A percentile compares a stretch with the other conserved stretches of the same genome.
phyloP scores from a whole-genome alignment of 345 rosid species.

The Ailanthus altissimus region DNA sequence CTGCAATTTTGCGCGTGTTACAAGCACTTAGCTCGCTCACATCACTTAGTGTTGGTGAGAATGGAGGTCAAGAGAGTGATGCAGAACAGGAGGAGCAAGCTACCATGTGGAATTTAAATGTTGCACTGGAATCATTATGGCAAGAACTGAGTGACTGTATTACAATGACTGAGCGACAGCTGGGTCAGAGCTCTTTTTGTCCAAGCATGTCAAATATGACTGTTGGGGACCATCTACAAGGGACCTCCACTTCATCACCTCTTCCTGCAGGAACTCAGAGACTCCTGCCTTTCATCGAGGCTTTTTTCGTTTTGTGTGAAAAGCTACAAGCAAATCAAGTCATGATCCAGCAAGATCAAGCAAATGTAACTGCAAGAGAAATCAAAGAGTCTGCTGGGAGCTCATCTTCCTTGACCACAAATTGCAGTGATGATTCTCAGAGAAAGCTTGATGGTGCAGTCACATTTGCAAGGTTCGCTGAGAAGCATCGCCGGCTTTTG shows the following conservation, averaged over 20 bases:
- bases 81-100: slow-evolving; percentile 74
- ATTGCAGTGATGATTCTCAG: slow-evolving; percentile 56
- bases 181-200: slow-evolving; percentile 59
- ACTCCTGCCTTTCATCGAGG: slow-evolving; percentile 90
- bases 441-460: slow-evolving; percentile 71
- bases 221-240: slow-evolving; percentile 64
- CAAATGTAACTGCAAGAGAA: slow-evolving; percentile 69
- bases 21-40: slow-evolving; percentile 80
- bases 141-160: slow-evolving; percentile 89
- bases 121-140: slow-evolving; percentile 89
- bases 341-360: slow-evolving; percentile 66
- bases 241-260: slow-evolving; percentile 60
- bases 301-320: slow-evolving; percentile 93
- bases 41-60: slow-evolving; percentile 43
- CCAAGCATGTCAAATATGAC: slow-evolving; percentile 41
- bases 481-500: slow-evolving; percentile 88
- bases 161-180: slow-evolving; percentile 78
- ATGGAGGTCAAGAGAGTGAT: slow-evolving; percentile 34
- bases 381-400: slow-evolving; percentile 73
- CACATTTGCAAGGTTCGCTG: slow-evolving; percentile 85
- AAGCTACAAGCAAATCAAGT: slow-evolving; percentile 67
- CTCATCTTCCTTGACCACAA: slow-evolving; percentile 42
- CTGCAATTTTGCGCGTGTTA: slow-evolving; percentile 83
- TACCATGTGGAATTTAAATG: slow-evolving; percentile 65
- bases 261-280: slow-evolving; percentile 96